Base-by-base conservation (phyloP, 2,329 filamentous ascomycete species). In the Metarhizium sp. region DNA sequence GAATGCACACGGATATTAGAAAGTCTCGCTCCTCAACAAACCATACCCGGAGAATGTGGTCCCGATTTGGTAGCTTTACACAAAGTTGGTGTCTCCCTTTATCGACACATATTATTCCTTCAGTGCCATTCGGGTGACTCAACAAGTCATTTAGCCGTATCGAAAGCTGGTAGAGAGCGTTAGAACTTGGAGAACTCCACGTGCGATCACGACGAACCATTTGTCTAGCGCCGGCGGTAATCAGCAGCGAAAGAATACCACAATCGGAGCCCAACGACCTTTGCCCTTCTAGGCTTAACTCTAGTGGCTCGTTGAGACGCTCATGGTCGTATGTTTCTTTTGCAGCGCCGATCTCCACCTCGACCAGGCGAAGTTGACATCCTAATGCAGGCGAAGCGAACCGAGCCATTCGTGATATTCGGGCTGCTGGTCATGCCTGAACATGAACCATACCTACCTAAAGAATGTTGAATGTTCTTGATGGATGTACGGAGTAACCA, bases 1-100 rank as follows among this genome's bases (percentile, higher is more conserved):
- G 60, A 52, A 69, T 62, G 49, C 62, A 70, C 4, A 67, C 60
- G 2, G 66, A 57, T 16, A 72, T 53, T 29, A 57, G 62, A 40
- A 72, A 71, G 50, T 73, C 69, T 53, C 69, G 62, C 4, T 52
- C 58, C 8, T 67, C 60, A 8, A 64, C 60, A 46, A 73, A 71
- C 20, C 62, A 60, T 10, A 59, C 60, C 4, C 62, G 46, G 11
- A 71, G 52, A 4, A 59, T 60, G 36, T 67, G 64, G 2, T 56
- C 51, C n/a, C 64, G 63, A 4, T 59, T 55, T 3, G 63, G 61
- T 4, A 68, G 57, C 7, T 55, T 58, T 16, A 73, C 53, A 25
- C 59, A 60, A 6, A 73, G 53, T 42, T 60, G 53, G 5, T 58
- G 55, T 3, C 56, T 51, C 13, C 55, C 42, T 34, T 58, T 60